A percentile compares a stretch with the other conserved stretches of the same genome.
These are phyloP conservation scores for Zhuliangozyma parablackwelliae DNA, from an alignment of 1,139 yeast species.

Conservation along the genomic window DNA sequence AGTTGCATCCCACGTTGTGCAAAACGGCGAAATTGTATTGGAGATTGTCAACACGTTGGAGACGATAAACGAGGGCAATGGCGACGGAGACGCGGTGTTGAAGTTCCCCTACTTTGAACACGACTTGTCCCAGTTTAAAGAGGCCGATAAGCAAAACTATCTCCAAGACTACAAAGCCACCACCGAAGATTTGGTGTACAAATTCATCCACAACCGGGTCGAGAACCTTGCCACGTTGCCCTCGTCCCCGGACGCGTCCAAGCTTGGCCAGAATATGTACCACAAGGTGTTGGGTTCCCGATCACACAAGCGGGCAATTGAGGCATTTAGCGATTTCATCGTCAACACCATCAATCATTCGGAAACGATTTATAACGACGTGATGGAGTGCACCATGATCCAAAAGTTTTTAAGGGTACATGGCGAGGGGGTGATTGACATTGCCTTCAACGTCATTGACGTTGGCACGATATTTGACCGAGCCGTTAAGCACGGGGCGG, in stretches of 20 bases:
- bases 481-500: slow-evolving; percentile 56
- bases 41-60: slow-evolving; percentile 34
- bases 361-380: slow-evolving; percentile 16
- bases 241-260: neutral
- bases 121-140: slow-evolving; percentile 4
- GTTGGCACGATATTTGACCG: slow-evolving; percentile 38
- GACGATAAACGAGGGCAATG: slow-evolving; percentile 15
- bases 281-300: slow-evolving; percentile 10
- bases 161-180: slow-evolving; percentile 13
- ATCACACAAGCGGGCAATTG: slow-evolving; percentile 9
- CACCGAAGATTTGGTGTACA: slow-evolving; percentile 16
- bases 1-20: slow-evolving; percentile 56
- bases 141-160: slow-evolving; percentile 5
- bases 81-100: slow-evolving; percentile 4
- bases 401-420: slow-evolving; percentile 50
- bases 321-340: slow-evolving; percentile 8
- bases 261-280: slow-evolving; percentile 10
- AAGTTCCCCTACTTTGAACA: slow-evolving; percentile 13
- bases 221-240: slow-evolving; percentile 9
- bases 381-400: slow-evolving; percentile 23
- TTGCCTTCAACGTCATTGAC: slow-evolving; percentile 56
- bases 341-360: slow-evolving; percentile 15
- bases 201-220: slow-evolving; percentile 15
- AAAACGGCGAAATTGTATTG: slow-evolving; percentile 52
- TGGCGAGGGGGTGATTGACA: slow-evolving; percentile 76